Conservation (phyloP, 75 land plant species). For the Selaginella moellendorffii region DNA sequence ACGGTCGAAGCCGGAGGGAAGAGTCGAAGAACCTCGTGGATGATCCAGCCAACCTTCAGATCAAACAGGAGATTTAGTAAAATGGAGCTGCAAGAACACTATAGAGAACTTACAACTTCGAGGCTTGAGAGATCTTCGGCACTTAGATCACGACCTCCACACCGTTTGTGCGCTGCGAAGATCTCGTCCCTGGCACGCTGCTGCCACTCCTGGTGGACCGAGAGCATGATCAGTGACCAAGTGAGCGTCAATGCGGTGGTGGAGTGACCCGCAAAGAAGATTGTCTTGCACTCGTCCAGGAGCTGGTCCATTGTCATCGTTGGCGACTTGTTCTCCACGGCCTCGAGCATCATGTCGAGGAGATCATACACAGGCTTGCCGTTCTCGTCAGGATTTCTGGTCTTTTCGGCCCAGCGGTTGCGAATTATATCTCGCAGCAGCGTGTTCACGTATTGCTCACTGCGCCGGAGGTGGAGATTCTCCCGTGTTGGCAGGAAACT, state of each 20-base stretch:
- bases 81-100: neutral
- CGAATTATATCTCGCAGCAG: neutral
- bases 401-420: neutral
- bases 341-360: neutral
- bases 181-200: conserved; percentile 1
- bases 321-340: neutral
- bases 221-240: conserved; percentile 3
- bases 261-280: conserved; percentile 8
- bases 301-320: conserved; percentile 16
- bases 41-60: neutral
- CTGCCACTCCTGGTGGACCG: neutral
- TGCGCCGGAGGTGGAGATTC: neutral
- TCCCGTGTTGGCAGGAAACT: neutral
- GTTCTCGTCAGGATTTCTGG: neutral
- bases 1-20: neutral
- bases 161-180: neutral
- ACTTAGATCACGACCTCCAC: neutral
- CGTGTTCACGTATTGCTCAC: neutral
- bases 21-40: neutral
- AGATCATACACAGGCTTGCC: neutral
- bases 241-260: neutral
- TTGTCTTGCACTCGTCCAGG: conserved; percentile 10
- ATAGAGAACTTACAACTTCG: neutral
- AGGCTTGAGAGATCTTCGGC: conserved; percentile 6
- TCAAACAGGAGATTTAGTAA: neutral